Conservation (phyloP, 768 basidiomycete genomes). For the Leucocoprinus birnbaumii region DNA sequence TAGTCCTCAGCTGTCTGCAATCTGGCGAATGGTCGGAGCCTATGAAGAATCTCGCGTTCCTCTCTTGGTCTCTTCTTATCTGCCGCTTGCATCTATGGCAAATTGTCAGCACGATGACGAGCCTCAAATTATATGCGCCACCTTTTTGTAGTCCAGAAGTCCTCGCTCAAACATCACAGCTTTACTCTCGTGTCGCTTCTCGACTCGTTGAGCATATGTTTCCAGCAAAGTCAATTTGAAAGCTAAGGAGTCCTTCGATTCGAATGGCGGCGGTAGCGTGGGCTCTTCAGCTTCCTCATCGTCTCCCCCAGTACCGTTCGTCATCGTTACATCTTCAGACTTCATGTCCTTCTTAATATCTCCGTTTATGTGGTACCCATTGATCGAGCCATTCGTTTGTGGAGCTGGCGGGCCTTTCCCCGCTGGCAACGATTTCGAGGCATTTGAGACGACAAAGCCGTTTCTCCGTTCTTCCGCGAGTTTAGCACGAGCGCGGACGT, state of each 20-base stretch:
- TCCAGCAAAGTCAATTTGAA: slow-evolving; percentile 90
- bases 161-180: slow-evolving; percentile 90
- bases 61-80: slow-evolving; percentile 92
- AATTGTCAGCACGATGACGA: neutral
- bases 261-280: slow-evolving; percentile 72
- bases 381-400: slow-evolving; percentile 36
- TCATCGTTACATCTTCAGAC: slow-evolving; percentile 46
- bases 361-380: slow-evolving; percentile 42
- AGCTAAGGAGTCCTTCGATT: slow-evolving; percentile 77
- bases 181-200: slow-evolving; percentile 83
- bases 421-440: slow-evolving; percentile 26
- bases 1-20: slow-evolving; percentile 91
- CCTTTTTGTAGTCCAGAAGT: slow-evolving; percentile 92
- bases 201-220: slow-evolving; percentile 87
- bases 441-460: slow-evolving; percentile 22
- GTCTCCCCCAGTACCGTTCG: slow-evolving; percentile 48
- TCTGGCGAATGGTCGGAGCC: slow-evolving; percentile 87
- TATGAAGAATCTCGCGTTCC: slow-evolving; percentile 86
- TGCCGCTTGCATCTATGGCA: slow-evolving; percentile 73
- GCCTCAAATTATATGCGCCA: slow-evolving; percentile 27
- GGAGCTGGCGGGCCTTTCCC: slow-evolving; percentile 32
- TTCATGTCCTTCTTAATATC: slow-evolving; percentile 36
- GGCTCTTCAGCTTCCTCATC: slow-evolving; percentile 63
- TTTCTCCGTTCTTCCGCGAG: slow-evolving; percentile 47
- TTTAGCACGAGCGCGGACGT: slow-evolving; percentile 56